Evolutionary conservation across 139 green algal genomes (phyloP).

Genomic region (Chlorella sp.): DNA sequence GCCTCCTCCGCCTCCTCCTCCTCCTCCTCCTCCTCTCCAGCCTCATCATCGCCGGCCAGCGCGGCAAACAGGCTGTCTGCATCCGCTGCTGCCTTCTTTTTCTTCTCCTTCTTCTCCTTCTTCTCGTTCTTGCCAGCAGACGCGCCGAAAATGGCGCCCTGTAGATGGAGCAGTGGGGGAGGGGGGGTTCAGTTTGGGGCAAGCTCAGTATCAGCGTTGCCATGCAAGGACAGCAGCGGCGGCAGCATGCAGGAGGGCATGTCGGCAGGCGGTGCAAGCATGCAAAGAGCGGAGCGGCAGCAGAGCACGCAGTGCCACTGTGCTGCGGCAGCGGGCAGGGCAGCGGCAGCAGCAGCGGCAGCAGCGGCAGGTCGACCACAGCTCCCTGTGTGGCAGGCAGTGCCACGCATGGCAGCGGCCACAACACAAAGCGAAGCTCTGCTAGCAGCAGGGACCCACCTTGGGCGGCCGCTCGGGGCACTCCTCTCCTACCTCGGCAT

Average conservation of each 20-base stretch:
- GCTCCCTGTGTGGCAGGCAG: too few species aligned
- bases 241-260: too few species aligned
- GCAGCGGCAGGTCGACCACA: too few species aligned
- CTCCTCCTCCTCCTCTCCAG: constrained; percentile 7
- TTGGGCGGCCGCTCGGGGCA: constrained; percentile 52
- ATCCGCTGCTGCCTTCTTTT: constrained; percentile 32
- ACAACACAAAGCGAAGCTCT: too few species aligned
- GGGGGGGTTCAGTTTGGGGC: background rate
- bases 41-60: constrained; percentile 40
- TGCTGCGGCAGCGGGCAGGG: too few species aligned
- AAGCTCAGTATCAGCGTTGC: too few species aligned
- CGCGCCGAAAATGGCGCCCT: constrained; percentile 23
- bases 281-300: too few species aligned
- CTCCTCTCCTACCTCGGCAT: constrained; percentile 52
- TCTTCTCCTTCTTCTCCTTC: constrained; percentile 57
- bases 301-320: too few species aligned
- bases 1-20: constrained; percentile 31
- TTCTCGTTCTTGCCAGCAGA: constrained; percentile 38
- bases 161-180: background rate
- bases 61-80: constrained; percentile 63
- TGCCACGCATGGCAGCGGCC: too few species aligned
- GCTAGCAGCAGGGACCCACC: constrained; percentile 43
- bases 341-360: too few species aligned
- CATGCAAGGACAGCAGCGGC: too few species aligned
- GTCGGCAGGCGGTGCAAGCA: too few species aligned